A percentile compares a stretch with the other conserved stretches of the same genome.
Evolutionary conservation across 2,329 filamentous ascomycete species (phyloP).

Genomic region (Monosporascus sp.): DNA sequence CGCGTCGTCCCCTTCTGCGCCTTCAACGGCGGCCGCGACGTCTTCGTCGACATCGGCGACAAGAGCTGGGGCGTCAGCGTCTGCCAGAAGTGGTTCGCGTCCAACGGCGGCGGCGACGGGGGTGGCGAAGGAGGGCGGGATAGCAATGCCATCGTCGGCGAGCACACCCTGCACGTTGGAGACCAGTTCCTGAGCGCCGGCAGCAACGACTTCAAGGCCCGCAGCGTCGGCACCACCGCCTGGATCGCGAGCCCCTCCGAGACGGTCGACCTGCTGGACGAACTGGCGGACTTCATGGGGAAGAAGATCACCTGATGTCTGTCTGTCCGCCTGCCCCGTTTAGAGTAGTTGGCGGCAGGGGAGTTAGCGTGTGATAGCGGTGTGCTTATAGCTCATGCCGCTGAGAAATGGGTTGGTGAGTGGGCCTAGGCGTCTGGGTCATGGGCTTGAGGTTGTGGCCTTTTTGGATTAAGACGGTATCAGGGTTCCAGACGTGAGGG

Average conservation of each 20-base stretch:
- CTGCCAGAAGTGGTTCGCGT: conserved; percentile 85
- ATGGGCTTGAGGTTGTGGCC: no score
- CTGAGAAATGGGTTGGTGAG: no score
- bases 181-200: conserved; percentile 95
- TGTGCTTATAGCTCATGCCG: no score
- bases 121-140: background rate
- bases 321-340: no score
- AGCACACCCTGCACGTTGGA: conserved; percentile 86
- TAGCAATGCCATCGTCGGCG: conserved; percentile 51
- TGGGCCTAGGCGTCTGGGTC: no score
- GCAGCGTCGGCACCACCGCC: conserved; percentile 86
- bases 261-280: conserved; percentile 84
- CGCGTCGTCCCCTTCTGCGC: conserved; percentile 78
- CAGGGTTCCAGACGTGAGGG: no score
- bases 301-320: conserved; percentile 31
- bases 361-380: no score
- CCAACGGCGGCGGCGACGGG: conserved; percentile 24
- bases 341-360: no score
- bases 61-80: conserved; percentile 94
- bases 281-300: conserved; percentile 59
- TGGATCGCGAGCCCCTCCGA: conserved; percentile 94
- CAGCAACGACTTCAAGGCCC: conserved; percentile 94
- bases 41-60: conserved; percentile 98
- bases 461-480: no score
- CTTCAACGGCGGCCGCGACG: conserved; percentile 96